Base-by-base conservation (phyloP, 2,329 filamentous ascomycete genomes). In the Penicillium nordicum region DNA sequence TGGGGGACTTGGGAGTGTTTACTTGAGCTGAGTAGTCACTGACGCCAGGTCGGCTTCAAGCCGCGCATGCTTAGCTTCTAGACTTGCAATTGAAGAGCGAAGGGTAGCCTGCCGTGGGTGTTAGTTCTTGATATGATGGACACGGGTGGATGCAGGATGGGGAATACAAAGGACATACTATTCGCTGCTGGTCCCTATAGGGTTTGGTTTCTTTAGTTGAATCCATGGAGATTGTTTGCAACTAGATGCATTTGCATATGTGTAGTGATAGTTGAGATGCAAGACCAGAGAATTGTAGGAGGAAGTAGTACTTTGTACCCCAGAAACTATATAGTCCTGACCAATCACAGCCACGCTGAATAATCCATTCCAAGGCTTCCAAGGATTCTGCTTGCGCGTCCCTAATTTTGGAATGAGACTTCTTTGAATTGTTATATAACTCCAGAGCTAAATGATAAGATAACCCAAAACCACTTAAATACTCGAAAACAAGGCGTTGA, bases 41-140 rank as follows among this genome's bases (percentile, higher is more conserved):
- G 73, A 66, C 8, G 63, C 61, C 5, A 79, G 72, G 59, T 66
- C 72, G 43, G 54, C 63, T 63, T 71, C 65, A 27, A 75, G 67
- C 11, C 67, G 47, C 0, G 75, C 67, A 23, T 82, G 78, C 50
- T 79, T 81, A 12, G 74, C 65, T 69, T 82, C 74, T 42, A 85
- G 76, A 23, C 70, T 66, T 9, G 69, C 40, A 45, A 73, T 67
- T 23, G 67, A 66, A 37, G 54, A 44, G 18, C 53, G 63, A 7
- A 73, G 66, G 11, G 50, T 45, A 8, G 53, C 52, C 69, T 72
- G 43, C 29, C 25, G 55, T 48, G 44, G 6, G 30, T 44, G 37
- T 27, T 25, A 45, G 40, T 36, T 10, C 9, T 36, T 50, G 11
- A 27, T 14, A 30, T 41, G 27, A 29, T 18, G 10, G n/a, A n/a